phyloP scores from a whole-genome alignment of 345 rosid species.

The Jatropha curcas region DNA sequence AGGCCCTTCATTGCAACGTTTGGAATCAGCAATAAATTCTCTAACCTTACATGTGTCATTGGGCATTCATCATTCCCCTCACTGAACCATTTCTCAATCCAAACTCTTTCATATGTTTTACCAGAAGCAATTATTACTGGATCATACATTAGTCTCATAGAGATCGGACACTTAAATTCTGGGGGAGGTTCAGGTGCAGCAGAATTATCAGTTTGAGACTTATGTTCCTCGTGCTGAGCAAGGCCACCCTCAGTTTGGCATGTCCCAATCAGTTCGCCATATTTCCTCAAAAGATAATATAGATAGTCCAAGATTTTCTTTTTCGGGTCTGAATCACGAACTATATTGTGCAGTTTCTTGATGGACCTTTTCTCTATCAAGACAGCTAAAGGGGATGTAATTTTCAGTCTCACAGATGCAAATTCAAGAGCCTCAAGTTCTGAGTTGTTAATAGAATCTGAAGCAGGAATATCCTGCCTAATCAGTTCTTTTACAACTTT shows the following conservation, averaged over 20 bases:
- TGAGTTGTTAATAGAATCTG: constrained; percentile 18
- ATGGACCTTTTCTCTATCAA: constrained; percentile 39
- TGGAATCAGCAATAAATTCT: constrained; percentile 29
- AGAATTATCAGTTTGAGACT: neutral
- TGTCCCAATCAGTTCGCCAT: constrained; percentile 21
- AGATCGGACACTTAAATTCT: constrained; percentile 39
- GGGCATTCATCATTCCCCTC: constrained; percentile 41
- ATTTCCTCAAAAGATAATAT: constrained; percentile 40
- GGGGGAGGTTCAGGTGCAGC: constrained; percentile 26
- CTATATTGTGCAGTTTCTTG: constrained; percentile 26
- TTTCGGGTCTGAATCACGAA: constrained; percentile 17
- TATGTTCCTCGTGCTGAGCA: constrained; percentile 2
- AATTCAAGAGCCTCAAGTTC: constrained; percentile 36
- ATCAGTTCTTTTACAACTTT: constrained; percentile 25
- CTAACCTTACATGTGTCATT: constrained; percentile 27
- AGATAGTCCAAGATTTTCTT: constrained; percentile 33
- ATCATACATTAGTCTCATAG: constrained; percentile 40
- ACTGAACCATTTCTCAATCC: constrained; percentile 47
- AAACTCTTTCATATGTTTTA: constrained; percentile 39
- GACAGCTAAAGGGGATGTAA: constrained; percentile 33
- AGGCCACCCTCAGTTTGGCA: neutral
- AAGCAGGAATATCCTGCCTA: constrained; percentile 20
- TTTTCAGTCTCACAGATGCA: constrained; percentile 36
- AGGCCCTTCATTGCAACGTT: constrained; percentile 31
- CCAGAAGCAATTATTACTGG: constrained; percentile 45